Conservation (phyloP, 2,329 filamentous ascomycete species). For the Anthostomella pinea region DNA sequence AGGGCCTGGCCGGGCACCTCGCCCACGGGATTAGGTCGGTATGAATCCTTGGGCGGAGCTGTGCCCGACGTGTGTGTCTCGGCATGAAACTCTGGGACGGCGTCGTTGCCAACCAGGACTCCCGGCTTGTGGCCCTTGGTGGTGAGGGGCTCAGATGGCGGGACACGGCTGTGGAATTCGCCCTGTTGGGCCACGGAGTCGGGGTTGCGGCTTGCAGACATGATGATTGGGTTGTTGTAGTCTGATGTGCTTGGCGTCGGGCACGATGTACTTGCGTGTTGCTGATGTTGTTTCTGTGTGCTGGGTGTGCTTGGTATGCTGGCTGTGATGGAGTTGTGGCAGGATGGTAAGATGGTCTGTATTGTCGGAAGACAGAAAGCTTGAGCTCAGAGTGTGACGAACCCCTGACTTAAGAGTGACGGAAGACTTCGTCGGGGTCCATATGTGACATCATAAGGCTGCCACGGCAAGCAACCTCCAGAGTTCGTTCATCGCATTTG, state of each 20-base stretch:
- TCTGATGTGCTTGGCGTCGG: not conserved
- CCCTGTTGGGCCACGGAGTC: conserved; percentile 53
- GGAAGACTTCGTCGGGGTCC: conserved; percentile 7
- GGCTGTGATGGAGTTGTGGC: no score
- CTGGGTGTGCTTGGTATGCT: no score
- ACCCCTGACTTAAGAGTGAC: conserved; percentile 9
- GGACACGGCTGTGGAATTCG: conserved; percentile 52
- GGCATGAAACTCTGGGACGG: conserved; percentile 60
- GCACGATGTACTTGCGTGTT: not conserved
- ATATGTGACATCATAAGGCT: conserved; percentile 14
- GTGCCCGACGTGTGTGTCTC: conserved; percentile 60
- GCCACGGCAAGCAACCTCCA: not conserved
- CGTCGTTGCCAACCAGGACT: conserved; percentile 57
- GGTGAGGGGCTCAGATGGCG: conserved; percentile 50
- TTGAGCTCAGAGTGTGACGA: no score
- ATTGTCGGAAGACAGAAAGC: not conserved
- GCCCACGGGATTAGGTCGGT: conserved; percentile 36
- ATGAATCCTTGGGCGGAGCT: conserved; percentile 49
- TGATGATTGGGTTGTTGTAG: conserved; percentile 9
- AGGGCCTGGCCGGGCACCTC: conserved; percentile 37
- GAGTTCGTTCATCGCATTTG: not conserved
- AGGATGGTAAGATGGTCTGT: no score
- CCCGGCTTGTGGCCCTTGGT: conserved; percentile 61
- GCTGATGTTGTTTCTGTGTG: not conserved
- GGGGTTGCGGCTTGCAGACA: conserved; percentile 39